These are phyloP conservation scores for Lasiodiplodia sp. DNA, from an alignment of 2,329 filamentous ascomycete species.

Conservation along the genomic window DNA sequence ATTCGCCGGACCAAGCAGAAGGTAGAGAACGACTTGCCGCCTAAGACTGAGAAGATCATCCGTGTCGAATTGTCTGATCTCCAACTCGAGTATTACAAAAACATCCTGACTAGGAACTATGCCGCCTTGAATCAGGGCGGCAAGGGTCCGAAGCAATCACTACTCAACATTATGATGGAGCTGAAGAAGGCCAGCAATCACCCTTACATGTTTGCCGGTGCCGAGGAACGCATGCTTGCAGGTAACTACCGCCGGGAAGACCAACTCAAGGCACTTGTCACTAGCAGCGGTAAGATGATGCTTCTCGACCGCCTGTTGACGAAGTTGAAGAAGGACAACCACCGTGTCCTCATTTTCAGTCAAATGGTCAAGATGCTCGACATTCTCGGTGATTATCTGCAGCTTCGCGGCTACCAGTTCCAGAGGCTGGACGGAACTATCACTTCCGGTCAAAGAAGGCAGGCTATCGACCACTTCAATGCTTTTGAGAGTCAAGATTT, in stretches of 20 bases:
- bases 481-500: constrained; percentile 96
- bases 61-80: constrained; percentile 96
- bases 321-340: constrained; percentile 91
- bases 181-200: constrained; percentile 99
- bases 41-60: constrained; percentile 98
- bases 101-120: constrained; percentile 96
- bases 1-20: constrained; percentile 95
- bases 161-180: constrained; percentile 99
- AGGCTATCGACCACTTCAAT: constrained; percentile 98
- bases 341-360: constrained; percentile 97
- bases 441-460: constrained; percentile 81
- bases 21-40: constrained; percentile 93
- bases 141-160: constrained; percentile 89
- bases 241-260: constrained; percentile 86
- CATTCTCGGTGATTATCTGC: constrained; percentile 92
- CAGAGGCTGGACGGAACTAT: constrained; percentile 97
- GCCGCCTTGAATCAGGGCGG: constrained; percentile 89
- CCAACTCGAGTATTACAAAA: constrained; percentile 98
- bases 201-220: constrained; percentile 95
- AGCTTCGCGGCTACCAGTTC: constrained; percentile 91
- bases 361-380: constrained; percentile 99
- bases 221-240: constrained; percentile 85
- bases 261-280: constrained; percentile 89
- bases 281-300: constrained; percentile 99
- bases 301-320: constrained; percentile 92